Conservation (phyloP, 768 basidiomycete genomes). For the Boletus vermiculosoides region DNA sequence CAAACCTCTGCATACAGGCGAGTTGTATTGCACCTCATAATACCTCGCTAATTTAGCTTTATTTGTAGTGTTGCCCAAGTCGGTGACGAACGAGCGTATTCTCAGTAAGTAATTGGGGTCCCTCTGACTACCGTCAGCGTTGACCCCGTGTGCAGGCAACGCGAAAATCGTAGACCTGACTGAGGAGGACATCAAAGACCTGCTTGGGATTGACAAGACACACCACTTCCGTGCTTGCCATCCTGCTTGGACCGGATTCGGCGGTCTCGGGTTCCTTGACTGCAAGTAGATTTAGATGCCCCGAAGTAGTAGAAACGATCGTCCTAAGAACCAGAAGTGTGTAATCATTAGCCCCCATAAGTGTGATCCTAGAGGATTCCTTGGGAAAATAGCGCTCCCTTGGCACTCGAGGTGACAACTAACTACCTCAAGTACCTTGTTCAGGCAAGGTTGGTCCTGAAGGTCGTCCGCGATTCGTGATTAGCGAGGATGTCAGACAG, state of each 20-base stretch:
- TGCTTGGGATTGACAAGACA: slow-evolving; percentile 59
- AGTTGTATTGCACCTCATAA: neutral
- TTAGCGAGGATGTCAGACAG: too few species aligned
- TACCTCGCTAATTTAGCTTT: slow-evolving; percentile 13
- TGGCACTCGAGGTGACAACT: neutral
- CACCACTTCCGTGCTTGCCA: slow-evolving; percentile 64
- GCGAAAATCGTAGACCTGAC: slow-evolving; percentile 58
- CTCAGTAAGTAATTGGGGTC: slow-evolving; percentile 35
- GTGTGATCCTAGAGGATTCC: neutral
- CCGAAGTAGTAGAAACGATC: slow-evolving; percentile 1
- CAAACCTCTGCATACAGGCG: slow-evolving; percentile 53
- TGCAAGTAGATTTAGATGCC: slow-evolving; percentile 34
- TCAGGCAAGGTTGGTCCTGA: slow-evolving; percentile 12
- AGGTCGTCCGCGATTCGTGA: neutral
- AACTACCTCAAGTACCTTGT: neutral
- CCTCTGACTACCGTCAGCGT: neutral
- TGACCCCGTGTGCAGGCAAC: slow-evolving; percentile 44
- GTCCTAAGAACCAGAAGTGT: neutral
- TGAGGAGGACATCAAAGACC: slow-evolving; percentile 56
- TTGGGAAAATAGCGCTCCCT: neutral
- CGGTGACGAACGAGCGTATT: slow-evolving; percentile 69
- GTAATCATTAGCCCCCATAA: neutral
- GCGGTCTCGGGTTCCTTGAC: slow-evolving; percentile 59
- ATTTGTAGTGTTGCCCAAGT: slow-evolving; percentile 64
- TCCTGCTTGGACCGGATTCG: slow-evolving; percentile 64